These are phyloP conservation scores for Aspergillus felis DNA, from an alignment of 2,329 filamentous ascomycete species.

Conservation along the genomic window DNA sequence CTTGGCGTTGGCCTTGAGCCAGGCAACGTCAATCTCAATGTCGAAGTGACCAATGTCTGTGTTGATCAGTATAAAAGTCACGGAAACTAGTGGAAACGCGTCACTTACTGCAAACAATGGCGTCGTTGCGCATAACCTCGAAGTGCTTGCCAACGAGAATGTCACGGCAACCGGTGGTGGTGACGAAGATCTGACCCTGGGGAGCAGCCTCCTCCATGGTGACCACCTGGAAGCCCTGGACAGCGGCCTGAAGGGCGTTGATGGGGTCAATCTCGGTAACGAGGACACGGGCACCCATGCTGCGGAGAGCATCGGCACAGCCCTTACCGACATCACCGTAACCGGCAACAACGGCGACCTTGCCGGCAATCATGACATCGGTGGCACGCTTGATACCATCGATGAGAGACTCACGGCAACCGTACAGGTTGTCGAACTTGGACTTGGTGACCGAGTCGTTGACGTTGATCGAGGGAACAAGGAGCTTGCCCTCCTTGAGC, in stretches of 20 bases:
- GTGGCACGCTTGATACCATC: conserved; percentile 99
- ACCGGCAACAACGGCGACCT: conserved; percentile 95
- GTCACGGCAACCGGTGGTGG: conserved; percentile 98
- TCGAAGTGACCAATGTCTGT: conserved; percentile 99
- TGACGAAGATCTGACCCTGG: conserved; percentile 95
- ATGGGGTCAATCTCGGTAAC: conserved; percentile 98
- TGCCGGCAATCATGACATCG: conserved; percentile 99
- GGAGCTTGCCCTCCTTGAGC: conserved; percentile 85
- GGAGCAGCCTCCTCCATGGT: conserved; percentile 96
- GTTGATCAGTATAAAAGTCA: background rate
- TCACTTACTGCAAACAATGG: conserved; percentile 89
- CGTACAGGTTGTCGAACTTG: conserved; percentile 99
- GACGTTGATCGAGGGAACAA: conserved; percentile 97
- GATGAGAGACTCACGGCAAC: conserved; percentile 96
- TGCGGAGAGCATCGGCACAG: conserved; percentile 90
- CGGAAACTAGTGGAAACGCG: background rate
- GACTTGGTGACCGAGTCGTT: conserved; percentile 99
- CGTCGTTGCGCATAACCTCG: conserved; percentile 91
- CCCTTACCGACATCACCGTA: conserved; percentile 99
- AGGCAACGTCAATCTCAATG: conserved; percentile 99
- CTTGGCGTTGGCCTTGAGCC: conserved; percentile 95
- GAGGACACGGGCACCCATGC: conserved; percentile 95
- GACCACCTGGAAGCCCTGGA: conserved; percentile 93
- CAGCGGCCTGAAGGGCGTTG: conserved; percentile 98
- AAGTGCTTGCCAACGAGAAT: conserved; percentile 92